Evolutionary conservation across 805 yeast species (phyloP), one percentile per base, ranked within the genome.

Genomic region (Soucietia sequanensis): DNA sequence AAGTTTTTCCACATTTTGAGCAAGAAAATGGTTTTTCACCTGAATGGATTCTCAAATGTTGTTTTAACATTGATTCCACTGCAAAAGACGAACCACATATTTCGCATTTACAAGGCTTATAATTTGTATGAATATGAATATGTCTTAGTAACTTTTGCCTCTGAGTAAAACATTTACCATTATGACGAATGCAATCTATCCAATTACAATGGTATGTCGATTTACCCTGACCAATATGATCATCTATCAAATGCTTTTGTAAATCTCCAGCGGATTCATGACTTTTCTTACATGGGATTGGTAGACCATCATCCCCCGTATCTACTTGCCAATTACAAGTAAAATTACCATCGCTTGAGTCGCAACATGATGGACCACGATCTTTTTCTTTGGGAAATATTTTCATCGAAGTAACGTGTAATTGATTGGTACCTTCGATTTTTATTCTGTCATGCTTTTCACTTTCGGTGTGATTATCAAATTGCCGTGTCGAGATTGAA

Each of bases 21-120:
- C 99, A 91, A 34, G 58, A 58, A 56, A 72, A 89, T 1, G 98
- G 98, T 51, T 80, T 84, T 49, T 89, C 97, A 2, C 96, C 96
- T 1, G 91, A 79, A 56, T 91, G 98, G 3, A 77, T 80, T 34
- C 96, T 68, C 65, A 74, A 58, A 59, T 93, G 99, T 59, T 88
- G 96, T 27, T 73, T 72, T 28, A 93, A 67, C 72, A 84, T 83
- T 21, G 82, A 66, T 32, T 84, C 86, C 27, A 84, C 86, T 4
- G 95, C 85, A 58, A 91, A 89, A 9, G 68, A 56, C 37, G 81
- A 78, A 2, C 77, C 72, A 56, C 99, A 93, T 0, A 72, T 54
- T 0, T 63, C 50, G 60, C 99, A 93, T 39, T 69, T 67, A 56
- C 74, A 84, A 0, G 97, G 97, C 54, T 82, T 80, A 55, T 83